These are phyloP conservation scores for Trichomonascus vanleenenianus DNA, from an alignment of 805 yeast genomes.

Conservation along the genomic window DNA sequence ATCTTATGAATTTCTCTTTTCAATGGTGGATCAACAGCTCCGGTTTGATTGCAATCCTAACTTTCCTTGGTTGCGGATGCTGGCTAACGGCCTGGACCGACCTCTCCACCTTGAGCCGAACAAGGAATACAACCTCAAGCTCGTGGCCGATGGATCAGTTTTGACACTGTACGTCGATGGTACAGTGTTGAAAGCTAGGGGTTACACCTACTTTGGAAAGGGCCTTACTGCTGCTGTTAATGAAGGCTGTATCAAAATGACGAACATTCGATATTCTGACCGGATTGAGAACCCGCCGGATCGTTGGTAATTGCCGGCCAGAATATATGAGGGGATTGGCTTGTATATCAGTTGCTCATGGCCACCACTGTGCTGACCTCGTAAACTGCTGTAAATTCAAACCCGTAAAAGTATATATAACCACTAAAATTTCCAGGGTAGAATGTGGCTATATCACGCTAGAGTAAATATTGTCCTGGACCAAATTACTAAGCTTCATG, in stretches of 20 bases:
- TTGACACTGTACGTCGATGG: slow-evolving; percentile 4
- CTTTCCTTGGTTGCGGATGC: slow-evolving; percentile 6
- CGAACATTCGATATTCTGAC: background rate
- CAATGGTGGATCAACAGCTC: slow-evolving; percentile 3
- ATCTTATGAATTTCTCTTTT: slow-evolving; percentile 4
- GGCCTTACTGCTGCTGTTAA: slow-evolving; percentile 3
- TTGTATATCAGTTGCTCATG: too few species aligned
- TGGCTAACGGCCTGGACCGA: slow-evolving; percentile 4
- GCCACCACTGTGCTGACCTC: too few species aligned
- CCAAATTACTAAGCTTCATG: too few species aligned
- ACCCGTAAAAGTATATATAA: too few species aligned
- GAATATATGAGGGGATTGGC: too few species aligned
- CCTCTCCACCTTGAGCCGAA: slow-evolving; percentile 5
- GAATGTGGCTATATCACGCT: too few species aligned
- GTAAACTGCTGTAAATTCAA: too few species aligned
- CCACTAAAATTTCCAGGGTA: too few species aligned
- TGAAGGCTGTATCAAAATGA: background rate
- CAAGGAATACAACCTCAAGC: slow-evolving; percentile 2
- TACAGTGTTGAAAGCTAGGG: slow-evolving; percentile 4
- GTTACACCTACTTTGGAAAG: slow-evolving; percentile 4
- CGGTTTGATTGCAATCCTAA: slow-evolving; percentile 4
- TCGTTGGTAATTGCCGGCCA: background rate
- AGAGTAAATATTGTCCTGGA: too few species aligned
- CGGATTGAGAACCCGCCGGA: background rate
- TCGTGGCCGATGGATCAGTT: slow-evolving; percentile 4